Base-by-base conservation (phyloP, 129 eudicot species). In the Centrapalus pauciflorus region DNA sequence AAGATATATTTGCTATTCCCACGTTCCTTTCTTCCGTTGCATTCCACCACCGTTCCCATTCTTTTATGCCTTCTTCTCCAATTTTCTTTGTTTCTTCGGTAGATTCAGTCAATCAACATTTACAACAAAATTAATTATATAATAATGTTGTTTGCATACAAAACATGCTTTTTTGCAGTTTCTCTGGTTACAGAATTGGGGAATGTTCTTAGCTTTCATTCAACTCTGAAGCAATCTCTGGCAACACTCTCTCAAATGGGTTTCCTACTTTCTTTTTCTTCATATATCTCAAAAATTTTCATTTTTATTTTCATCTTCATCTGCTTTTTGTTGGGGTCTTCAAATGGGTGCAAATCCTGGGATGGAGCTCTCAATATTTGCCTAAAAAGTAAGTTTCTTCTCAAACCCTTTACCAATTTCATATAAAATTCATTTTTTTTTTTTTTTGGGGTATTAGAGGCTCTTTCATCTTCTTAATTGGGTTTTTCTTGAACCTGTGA, bases 141-240 rank as follows among this genome's bases (percentile, higher is more conserved):
- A 60, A 61, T 14, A 14, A 49, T 49, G 41, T 71, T 46, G 67
- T 58, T 45, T 58, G 60, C 61, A 56, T 16, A 57, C 61, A 66
- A 66, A 55, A 64, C 38, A 64, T 55, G 59, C 71, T 25, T 63
- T 23, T 45, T 61, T 45, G 29, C 26, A 12, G 60, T 11, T 69
- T 55, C 29, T 54, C 52, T 66, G 23, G 7, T 55, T 13, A 3
- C 57, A 64, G 52, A 66, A 69, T 29, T 46, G 50, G 29, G 35
- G 66, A 72, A 71, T 78, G 79, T 78, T 78, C 79, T 66, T 78
- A 66, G 71, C 75, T 72, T 72, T 16, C 29, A 38, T 78, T 23
- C 69, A 66, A 60, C 78, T 67, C 30, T 60, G 41, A 78, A 66
- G 82, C 74, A 57, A 78, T 33, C 77, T 59, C 61, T 46, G 21